Conservation (phyloP, 805 yeast genomes). For the Lachancea quebecensis region DNA sequence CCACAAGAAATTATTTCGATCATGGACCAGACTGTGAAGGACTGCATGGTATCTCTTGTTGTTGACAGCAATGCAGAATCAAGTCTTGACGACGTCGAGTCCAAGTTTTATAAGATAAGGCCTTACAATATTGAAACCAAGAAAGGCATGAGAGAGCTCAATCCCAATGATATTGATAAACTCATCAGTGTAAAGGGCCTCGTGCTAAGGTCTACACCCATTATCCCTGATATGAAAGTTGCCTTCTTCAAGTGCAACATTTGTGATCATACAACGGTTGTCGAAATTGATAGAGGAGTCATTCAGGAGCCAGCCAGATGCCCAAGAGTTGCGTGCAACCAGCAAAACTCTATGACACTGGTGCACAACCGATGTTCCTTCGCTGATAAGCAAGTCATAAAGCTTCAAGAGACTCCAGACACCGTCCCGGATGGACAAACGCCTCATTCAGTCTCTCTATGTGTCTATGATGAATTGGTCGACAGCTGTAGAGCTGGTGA, state of each 20-base stretch:
- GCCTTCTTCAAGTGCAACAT: slow-evolving; percentile 94
- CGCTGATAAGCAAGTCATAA: slow-evolving; percentile 92
- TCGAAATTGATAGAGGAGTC: slow-evolving; percentile 90
- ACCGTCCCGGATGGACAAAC: slow-evolving; percentile 97
- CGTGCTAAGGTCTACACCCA: slow-evolving; percentile 79
- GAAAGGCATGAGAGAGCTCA: slow-evolving; percentile 83
- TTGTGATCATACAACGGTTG: slow-evolving; percentile 86
- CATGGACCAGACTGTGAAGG: slow-evolving; percentile 94
- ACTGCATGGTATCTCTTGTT: slow-evolving; percentile 71
- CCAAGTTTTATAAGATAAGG: slow-evolving; percentile 76
- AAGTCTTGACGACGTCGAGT: slow-evolving; percentile 61
- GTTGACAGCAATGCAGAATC: slow-evolving; percentile 48
- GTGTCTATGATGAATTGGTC: slow-evolving; percentile 93
- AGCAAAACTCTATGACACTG: slow-evolving; percentile 78
- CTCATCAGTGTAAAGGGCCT: slow-evolving; percentile 86
- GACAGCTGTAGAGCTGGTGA: slow-evolving; percentile 96
- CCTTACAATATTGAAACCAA: slow-evolving; percentile 74
- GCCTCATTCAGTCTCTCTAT: slow-evolving; percentile 89
- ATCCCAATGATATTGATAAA: slow-evolving; percentile 92
- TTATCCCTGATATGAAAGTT: slow-evolving; percentile 96
- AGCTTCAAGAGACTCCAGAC: slow-evolving; percentile 93
- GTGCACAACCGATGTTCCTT: slow-evolving; percentile 89
- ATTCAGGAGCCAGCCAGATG: slow-evolving; percentile 90
- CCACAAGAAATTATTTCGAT: slow-evolving; percentile 97
- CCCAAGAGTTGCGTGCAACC: slow-evolving; percentile 82